Conservation (phyloP, 2,329 filamentous ascomycete species). For the Pseudofabraea citricarpa region DNA sequence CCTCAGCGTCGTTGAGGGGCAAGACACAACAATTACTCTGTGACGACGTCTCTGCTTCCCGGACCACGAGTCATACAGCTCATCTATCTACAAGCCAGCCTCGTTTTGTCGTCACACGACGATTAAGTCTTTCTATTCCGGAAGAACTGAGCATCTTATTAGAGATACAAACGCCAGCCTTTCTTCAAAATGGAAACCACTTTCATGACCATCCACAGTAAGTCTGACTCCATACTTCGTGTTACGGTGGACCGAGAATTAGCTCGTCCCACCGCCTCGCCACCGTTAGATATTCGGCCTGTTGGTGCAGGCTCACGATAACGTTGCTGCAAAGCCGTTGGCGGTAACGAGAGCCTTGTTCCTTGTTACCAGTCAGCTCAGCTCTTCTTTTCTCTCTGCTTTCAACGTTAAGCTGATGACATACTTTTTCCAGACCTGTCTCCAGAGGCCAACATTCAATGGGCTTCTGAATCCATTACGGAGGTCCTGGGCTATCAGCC, state of each 20-base stretch:
- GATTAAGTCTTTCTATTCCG: conserved; percentile 6
- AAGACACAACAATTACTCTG: too few relatives aligned
- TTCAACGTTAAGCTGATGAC: conserved; percentile 12
- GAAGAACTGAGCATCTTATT: conserved; percentile 29
- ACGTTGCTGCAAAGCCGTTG: too few relatives aligned
- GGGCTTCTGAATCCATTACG: conserved; percentile 76
- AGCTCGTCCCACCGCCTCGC: too few relatives aligned
- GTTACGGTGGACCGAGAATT: too few relatives aligned
- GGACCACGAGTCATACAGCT: background rate
- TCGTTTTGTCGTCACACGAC: background rate
- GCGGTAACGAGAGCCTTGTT: too few relatives aligned
- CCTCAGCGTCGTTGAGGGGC: background rate
- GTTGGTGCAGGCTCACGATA: too few relatives aligned
- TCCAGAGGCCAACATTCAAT: conserved; percentile 72
- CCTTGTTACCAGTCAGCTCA: too few relatives aligned
- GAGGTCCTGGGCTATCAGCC: conserved; percentile 80
- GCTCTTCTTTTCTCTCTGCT: conserved; percentile 6
- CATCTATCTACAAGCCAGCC: background rate
- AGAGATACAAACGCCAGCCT: conserved; percentile 28
- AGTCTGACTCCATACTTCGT: too few relatives aligned
- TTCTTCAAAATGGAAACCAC: conserved; percentile 67
- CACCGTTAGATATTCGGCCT: too few relatives aligned
- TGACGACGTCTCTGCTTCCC: too few relatives aligned
- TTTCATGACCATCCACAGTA: conserved; percentile 88
- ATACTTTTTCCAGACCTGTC: conserved; percentile 56